phyloP scores from a whole-genome alignment of 2,329 filamentous ascomycete species.

The Exophiala sideris region DNA sequence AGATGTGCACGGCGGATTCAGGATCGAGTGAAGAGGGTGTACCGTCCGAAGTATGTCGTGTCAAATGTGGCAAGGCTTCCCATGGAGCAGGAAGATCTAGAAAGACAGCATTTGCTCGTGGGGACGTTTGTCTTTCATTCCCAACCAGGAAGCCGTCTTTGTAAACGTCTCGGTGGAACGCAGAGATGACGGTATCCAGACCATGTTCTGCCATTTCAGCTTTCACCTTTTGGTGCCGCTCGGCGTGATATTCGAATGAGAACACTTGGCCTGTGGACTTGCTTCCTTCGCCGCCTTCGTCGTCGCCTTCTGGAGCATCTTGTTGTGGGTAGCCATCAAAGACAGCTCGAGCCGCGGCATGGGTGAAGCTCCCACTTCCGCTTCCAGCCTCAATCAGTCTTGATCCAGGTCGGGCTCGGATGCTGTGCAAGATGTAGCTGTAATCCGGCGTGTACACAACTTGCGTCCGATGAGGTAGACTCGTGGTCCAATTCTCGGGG shows the following conservation, averaged over 20 bases:
- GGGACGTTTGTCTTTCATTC: conserved; percentile 33
- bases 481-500: conserved; percentile 50
- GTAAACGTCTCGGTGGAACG: conserved; percentile 50
- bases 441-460: conserved; percentile 54
- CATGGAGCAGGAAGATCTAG: conserved; percentile 51
- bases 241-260: conserved; percentile 50
- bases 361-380: conserved; percentile 52
- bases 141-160: conserved; percentile 45
- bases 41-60: conserved; percentile 34
- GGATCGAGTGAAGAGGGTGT: conserved; percentile 62
- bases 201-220: conserved; percentile 45
- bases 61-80: conserved; percentile 47
- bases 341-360: conserved; percentile 48
- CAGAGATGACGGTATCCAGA: conserved; percentile 42
- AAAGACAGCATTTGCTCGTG: conserved; percentile 47
- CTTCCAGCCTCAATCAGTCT: conserved; percentile 51
- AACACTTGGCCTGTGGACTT: conserved; percentile 43
- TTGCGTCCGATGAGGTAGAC: conserved; percentile 51
- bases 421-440: conserved; percentile 50
- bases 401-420: conserved; percentile 45
- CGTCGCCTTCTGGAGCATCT: neutral
- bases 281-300: neutral
- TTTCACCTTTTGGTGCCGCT: conserved; percentile 40
- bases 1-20: conserved; percentile 70
- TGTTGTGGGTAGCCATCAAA: conserved; percentile 39